A percentile compares a stretch with the other conserved stretches of the same genome.
Evolutionary conservation across 2,329 filamentous ascomycete genomes (phyloP).

Genomic region (Verticillium zaregamsianum): DNA sequence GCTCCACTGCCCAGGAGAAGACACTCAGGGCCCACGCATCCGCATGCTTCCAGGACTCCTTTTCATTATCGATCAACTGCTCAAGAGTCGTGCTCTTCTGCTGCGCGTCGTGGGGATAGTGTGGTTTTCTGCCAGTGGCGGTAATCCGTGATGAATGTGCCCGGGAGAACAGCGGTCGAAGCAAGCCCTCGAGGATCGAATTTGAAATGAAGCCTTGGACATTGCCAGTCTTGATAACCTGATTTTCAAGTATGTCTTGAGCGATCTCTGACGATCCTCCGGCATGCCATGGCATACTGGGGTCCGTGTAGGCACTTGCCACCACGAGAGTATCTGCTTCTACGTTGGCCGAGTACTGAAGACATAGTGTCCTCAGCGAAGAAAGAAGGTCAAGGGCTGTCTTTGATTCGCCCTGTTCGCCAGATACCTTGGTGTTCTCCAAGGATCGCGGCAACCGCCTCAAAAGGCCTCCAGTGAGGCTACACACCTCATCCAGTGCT

Average conservation of each 20-base stretch:
- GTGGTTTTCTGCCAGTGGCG: slow-evolving; percentile 49
- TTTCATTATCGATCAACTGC: too few relatives aligned
- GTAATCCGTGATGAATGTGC: slow-evolving; percentile 51
- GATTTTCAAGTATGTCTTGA: not conserved
- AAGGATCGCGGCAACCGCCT: not conserved
- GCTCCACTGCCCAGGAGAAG: slow-evolving; percentile 56
- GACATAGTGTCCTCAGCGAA: not conserved
- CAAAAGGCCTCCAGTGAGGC: not conserved
- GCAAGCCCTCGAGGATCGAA: slow-evolving; percentile 56
- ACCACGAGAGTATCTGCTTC: not conserved
- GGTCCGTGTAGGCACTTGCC: not conserved
- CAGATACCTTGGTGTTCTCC: not conserved
- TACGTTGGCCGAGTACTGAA: not conserved
- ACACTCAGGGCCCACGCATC: slow-evolving; percentile 23
- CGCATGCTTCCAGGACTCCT: not conserved
- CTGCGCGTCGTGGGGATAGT: slow-evolving; percentile 33
- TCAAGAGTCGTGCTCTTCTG: not conserved
- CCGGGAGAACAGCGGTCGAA: slow-evolving; percentile 64
- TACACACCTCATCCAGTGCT: not conserved
- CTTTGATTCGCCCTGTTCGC: not conserved
- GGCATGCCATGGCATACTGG: not conserved
- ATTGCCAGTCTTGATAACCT: slow-evolving; percentile 9
- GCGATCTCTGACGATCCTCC: not conserved
- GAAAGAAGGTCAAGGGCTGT: not conserved
- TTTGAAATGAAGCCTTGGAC: slow-evolving; percentile 41